Percentiles rank a stretch among this genome's conserved stretches.
These are phyloP conservation scores for Nephelium lappaceum DNA, from an alignment of 345 rosid genomes.

Conservation along the genomic window DNA sequence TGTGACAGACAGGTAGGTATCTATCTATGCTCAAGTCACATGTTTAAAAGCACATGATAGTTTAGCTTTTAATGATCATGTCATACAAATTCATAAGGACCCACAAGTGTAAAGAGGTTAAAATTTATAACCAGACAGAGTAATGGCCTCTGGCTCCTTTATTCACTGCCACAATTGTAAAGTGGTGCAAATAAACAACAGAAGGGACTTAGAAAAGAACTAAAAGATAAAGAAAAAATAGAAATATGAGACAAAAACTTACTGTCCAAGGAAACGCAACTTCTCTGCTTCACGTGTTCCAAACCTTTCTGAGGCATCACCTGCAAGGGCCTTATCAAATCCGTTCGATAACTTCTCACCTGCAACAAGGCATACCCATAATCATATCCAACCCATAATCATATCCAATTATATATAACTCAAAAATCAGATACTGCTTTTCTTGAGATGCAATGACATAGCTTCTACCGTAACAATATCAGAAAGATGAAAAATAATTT, in stretches of 20 bases:
- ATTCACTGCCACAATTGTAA: neutral
- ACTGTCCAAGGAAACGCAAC: slow-evolving; percentile 74
- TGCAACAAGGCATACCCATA: slow-evolving; percentile 35
- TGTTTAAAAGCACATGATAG: neutral
- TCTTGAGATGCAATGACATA: neutral
- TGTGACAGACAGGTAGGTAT: neutral
- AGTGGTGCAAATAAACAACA: neutral
- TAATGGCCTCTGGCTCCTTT: neutral
- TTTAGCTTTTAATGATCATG: neutral
- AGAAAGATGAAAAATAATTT: neutral
- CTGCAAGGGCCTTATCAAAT: slow-evolving; percentile 40
- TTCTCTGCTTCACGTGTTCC: slow-evolving; percentile 74
- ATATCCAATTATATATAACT: slow-evolving; percentile 2
- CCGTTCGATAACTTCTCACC: slow-evolving; percentile 49
- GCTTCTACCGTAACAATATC: neutral
- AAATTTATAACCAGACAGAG: neutral
- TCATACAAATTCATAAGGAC: neutral
- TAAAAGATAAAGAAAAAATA: neutral
- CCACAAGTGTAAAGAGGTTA: neutral
- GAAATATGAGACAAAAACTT: slow-evolving; percentile 40
- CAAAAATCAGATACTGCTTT: neutral
- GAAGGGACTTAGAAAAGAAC: neutral
- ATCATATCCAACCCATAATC: slow-evolving; percentile 26
- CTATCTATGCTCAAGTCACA: slow-evolving; percentile 11
- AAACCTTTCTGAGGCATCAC: slow-evolving; percentile 68